phyloP scores from a whole-genome alignment of 805 yeast species.

The Saccharomycopsis babjevae region DNA sequence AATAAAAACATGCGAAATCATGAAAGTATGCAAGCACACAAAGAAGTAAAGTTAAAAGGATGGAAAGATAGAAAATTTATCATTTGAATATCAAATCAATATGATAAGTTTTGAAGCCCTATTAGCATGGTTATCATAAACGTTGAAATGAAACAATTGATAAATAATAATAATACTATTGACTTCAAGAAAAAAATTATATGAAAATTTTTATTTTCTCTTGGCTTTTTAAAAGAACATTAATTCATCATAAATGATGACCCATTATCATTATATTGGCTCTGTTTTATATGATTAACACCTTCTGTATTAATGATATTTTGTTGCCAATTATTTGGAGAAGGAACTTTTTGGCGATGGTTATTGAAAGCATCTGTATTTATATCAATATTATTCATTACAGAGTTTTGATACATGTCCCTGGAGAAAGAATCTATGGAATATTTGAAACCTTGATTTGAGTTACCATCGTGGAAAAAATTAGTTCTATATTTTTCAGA shows the following conservation, averaged over 20 bases:
- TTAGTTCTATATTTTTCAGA: constrained; percentile 1
- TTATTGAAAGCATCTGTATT: not conserved
- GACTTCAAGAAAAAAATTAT: no score
- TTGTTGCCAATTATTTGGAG: not conserved
- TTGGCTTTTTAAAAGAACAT: not conserved
- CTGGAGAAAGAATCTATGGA: not conserved
- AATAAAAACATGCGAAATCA: not conserved
- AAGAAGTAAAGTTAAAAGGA: not conserved
- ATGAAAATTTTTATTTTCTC: not conserved
- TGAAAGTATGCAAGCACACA: constrained; percentile 1
- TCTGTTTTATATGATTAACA: not conserved
- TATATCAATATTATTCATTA: not conserved
- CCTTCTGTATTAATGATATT: not conserved
- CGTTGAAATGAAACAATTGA: not conserved
- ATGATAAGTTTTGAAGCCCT: not conserved
- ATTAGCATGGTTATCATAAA: not conserved
- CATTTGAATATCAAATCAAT: not conserved
- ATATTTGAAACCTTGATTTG: not conserved
- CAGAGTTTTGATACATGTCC: not conserved
- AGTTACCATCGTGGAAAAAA: not conserved
- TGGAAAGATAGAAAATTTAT: not conserved
- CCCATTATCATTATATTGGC: not conserved
- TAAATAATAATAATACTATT: no score
- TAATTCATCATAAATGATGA: not conserved
- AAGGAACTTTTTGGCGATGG: not conserved